Evolutionary conservation across 1,284 basidiomycete species (phyloP).

Genomic region (Malassezia arunalokei): DNA sequence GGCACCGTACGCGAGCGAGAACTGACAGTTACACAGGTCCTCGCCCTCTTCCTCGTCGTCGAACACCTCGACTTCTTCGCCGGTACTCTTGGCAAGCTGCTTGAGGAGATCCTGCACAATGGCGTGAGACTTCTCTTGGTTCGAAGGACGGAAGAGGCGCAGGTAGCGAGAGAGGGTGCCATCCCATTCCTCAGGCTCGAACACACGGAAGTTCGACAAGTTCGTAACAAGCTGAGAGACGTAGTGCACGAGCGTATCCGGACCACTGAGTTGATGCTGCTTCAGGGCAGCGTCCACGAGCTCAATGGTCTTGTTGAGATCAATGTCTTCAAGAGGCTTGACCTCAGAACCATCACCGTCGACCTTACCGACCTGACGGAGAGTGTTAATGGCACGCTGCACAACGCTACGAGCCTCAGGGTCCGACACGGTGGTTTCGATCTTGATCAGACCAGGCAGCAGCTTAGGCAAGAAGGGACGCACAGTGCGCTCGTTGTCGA

Average conservation of each 20-base stretch:
- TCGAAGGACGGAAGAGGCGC: constrained; percentile 37
- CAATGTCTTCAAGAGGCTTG: constrained; percentile 43
- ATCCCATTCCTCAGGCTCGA: constrained; percentile 45
- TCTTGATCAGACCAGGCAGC: constrained; percentile 46
- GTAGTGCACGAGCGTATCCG: constrained; percentile 31
- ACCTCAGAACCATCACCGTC: constrained; percentile 43
- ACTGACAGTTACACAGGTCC: constrained; percentile 47
- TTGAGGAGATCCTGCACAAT: constrained; percentile 31
- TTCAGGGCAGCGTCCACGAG: constrained; percentile 35
- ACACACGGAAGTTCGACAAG: constrained; percentile 45
- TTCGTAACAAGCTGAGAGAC: constrained; percentile 40
- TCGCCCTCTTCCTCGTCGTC: constrained; percentile 47
- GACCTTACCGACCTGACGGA: constrained; percentile 42
- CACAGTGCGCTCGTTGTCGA: constrained; percentile 47
- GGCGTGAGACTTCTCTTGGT: constrained; percentile 30
- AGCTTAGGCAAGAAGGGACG: constrained; percentile 46
- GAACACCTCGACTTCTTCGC: constrained; percentile 44
- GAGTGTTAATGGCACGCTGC: constrained; percentile 44
- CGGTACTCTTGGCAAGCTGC: constrained; percentile 39
- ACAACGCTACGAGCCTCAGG: constrained; percentile 44
- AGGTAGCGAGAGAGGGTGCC: constrained; percentile 39
- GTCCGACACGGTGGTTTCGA: constrained; percentile 44
- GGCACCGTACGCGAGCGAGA: constrained; percentile 47
- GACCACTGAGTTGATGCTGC: constrained; percentile 27
- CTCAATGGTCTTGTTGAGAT: constrained; percentile 24